Percentiles rank a stretch among this genome's conserved stretches.
Evolutionary conservation across 129 eudicot genomes (phyloP).

Genomic region (Tanacetum coccineum): DNA sequence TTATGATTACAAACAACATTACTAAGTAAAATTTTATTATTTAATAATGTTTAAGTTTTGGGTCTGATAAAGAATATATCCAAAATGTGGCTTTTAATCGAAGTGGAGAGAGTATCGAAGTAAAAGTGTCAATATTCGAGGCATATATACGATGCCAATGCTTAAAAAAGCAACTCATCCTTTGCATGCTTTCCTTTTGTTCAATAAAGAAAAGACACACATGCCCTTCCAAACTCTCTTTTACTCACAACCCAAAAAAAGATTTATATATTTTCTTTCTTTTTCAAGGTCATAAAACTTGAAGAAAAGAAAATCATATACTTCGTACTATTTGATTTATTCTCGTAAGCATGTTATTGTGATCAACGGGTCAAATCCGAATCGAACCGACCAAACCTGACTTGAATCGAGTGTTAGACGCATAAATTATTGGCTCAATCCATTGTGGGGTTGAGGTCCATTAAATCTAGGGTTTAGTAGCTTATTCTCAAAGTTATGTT

Average conservation of each 20-base stretch:
- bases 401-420: too few species aligned
- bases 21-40: too few species aligned
- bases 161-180: conserved; percentile 26
- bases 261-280: not conserved
- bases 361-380: too few species aligned
- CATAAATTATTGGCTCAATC: too few species aligned
- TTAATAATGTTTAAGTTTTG: not conserved
- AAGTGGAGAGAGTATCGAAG: conserved; percentile 20
- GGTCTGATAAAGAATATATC: not conserved
- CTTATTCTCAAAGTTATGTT: too few species aligned
- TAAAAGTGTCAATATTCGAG: conserved; percentile 15
- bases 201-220: conserved; percentile 25
- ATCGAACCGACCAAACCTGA: too few species aligned
- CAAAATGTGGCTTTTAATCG: conserved; percentile 17
- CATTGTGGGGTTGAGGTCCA: too few species aligned
- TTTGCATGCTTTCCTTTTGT: conserved; percentile 35
- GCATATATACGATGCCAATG: conserved; percentile 25
- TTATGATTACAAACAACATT: too few species aligned
- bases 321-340: not conserved
- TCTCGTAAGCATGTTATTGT: too few species aligned
- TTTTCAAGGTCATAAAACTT: not conserved
- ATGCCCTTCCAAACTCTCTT: conserved; percentile 31
- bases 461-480: too few species aligned
- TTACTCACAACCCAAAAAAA: conserved; percentile 6
- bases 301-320: not conserved